These are phyloP conservation scores for Dalechampia spathulata DNA, from an alignment of 441 rosid genomes.

Conservation along the genomic window DNA sequence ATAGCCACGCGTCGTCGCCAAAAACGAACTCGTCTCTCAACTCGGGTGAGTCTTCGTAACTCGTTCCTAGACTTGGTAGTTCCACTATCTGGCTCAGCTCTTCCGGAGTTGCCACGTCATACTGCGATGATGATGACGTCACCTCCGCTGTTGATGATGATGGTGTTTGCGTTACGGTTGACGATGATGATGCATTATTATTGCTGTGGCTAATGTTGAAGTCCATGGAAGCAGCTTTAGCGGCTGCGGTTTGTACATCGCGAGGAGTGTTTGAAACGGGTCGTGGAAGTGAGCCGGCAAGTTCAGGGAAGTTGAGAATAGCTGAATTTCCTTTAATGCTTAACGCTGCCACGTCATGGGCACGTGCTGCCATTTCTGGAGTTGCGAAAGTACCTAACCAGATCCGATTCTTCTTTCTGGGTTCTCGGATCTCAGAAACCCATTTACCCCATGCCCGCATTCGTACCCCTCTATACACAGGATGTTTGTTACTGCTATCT, in stretches of 20 bases:
- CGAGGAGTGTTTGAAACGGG: slow-evolving; percentile 23
- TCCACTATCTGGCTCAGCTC: slow-evolving; percentile 24
- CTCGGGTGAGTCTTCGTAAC: slow-evolving; percentile 36
- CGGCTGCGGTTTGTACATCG: slow-evolving; percentile 27
- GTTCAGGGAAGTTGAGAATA: slow-evolving; percentile 81
- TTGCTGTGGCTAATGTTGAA: slow-evolving; percentile 6
- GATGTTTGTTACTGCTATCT: slow-evolving; percentile 27
- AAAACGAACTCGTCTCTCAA: slow-evolving; percentile 42
- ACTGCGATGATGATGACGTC: slow-evolving; percentile 24
- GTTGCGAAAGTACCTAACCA: slow-evolving; percentile 86
- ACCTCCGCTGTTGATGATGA: slow-evolving; percentile 23
- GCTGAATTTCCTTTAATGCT: slow-evolving; percentile 73
- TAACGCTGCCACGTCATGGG: slow-evolving; percentile 84
- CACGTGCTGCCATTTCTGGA: slow-evolving; percentile 94
- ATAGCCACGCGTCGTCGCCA: slow-evolving; percentile 43
- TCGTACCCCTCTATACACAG: slow-evolving; percentile 61
- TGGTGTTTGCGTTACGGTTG: slow-evolving; percentile 5
- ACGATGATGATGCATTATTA: slow-evolving; percentile 8
- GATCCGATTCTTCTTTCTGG: slow-evolving; percentile 70
- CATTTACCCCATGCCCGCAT: slow-evolving; percentile 76
- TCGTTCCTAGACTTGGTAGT: slow-evolving; percentile 27
- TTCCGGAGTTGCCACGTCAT: slow-evolving; percentile 11
- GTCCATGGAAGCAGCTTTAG: slow-evolving; percentile 24
- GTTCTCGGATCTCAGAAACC: slow-evolving; percentile 84
- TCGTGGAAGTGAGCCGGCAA: slow-evolving; percentile 20